Conservation (phyloP, 768 basidiomycete genomes). For the Leccinum subtestaceum region DNA sequence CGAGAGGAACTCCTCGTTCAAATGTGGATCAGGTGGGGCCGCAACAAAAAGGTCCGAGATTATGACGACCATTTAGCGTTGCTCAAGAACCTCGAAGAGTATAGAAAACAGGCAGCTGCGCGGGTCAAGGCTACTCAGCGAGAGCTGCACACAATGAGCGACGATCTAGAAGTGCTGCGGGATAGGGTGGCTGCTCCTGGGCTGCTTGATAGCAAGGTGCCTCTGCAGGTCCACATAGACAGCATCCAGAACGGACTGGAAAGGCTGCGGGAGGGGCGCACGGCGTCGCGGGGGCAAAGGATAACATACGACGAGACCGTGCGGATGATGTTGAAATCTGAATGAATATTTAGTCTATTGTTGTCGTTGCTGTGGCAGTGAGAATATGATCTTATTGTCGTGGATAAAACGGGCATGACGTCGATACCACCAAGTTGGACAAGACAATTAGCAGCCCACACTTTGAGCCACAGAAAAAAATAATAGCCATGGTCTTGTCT, state of each 20-base stretch:
- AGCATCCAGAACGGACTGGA: constrained; percentile 66
- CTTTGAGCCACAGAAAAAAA: constrained; percentile 13
- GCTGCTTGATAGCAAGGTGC: constrained; percentile 55
- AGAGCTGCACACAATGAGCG: constrained; percentile 59
- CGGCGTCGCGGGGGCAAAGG: constrained; percentile 47
- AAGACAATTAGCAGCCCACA: constrained; percentile 24
- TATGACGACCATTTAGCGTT: constrained; percentile 52
- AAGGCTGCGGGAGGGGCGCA: constrained; percentile 51
- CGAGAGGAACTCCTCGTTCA: constrained; percentile 56
- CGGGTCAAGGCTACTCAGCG: constrained; percentile 69
- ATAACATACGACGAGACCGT: constrained; percentile 39
- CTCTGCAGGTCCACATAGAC: constrained; percentile 72
- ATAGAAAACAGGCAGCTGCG: constrained; percentile 57
- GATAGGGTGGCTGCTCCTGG: constrained; percentile 70
- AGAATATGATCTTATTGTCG: background rate
- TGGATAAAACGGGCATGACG: constrained; percentile 21
- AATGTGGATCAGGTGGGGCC: constrained; percentile 70
- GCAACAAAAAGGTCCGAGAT: constrained; percentile 48
- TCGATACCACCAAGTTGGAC: background rate
- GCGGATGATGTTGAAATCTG: constrained; percentile 21
- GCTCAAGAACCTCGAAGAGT: constrained; percentile 52
- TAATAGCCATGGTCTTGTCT: background rate
- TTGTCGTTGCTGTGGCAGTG: background rate
- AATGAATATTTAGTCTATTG: background rate
- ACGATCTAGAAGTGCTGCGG: constrained; percentile 74